Evolutionary conservation across 2,329 filamentous ascomycete species (phyloP), one percentile per base, ranked within the genome.

Genomic region (Penicillium sp.): DNA sequence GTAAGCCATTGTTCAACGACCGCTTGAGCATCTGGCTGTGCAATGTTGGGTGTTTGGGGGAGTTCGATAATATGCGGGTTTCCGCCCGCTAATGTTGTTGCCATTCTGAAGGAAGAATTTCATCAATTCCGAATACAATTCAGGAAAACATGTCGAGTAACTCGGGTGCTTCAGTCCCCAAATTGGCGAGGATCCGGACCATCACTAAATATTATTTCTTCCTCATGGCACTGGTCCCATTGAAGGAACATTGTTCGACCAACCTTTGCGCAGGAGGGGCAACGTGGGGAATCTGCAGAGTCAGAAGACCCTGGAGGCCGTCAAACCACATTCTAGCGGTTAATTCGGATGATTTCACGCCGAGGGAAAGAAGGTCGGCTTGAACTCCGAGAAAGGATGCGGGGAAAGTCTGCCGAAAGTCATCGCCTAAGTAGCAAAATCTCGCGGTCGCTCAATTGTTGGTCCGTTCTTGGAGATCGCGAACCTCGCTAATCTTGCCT

Each of bases 1-100:
- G 68, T 67, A 37, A 76, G 61, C 74, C 75, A 77, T 72, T 70
- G 65, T 54, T 76, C 72, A 11, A 72, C 67, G 30, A 76, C 70
- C 11, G 57, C 63, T 25, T 66, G 61, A 0, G 73, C 64, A 4
- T 73, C 66, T n/a, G 61, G 48, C n/a, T 58, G 60, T 33, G 67
- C 42, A 7, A 56, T 57, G 14, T 55, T 48, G 14, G 74, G 63
- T 10, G 71, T 72, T 16, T 59, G 59, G 8, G 73, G 73, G 6
- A 76, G 72, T 45, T 71, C 65, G 42, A 76, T 68, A 16, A 76
- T 61, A 55, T 75, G 72, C 52, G 66, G 66, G 35, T 67, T 68
- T 52, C 67, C 67, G n/a, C 64, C 67, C 16, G 65, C 67, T 46
- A 68, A 58, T 25, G 67, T 69, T 45, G 65, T 64, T 14, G 64